Evolutionary conservation across 352 stramenopile genomes (phyloP).

Genomic region (Globisporangium uncinulatum): DNA sequence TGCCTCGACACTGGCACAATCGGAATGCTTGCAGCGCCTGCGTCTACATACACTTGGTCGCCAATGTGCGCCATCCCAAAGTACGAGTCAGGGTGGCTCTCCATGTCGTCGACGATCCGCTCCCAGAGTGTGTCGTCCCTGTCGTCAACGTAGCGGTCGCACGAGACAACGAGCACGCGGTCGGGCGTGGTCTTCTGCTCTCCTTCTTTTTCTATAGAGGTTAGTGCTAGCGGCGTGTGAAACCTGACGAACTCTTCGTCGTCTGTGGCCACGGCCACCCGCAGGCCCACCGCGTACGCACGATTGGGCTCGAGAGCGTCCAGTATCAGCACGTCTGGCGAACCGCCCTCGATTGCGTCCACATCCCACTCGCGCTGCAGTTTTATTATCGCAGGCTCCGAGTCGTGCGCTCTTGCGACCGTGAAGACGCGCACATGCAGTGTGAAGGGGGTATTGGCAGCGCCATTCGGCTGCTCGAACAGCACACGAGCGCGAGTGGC

Average conservation of each 20-base stretch:
- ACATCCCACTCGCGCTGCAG: conserved; percentile 5
- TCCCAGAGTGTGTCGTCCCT: conserved; percentile 41
- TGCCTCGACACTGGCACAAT: conserved; percentile 15
- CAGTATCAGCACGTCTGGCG: conserved; percentile 27
- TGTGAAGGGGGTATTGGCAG: neutral
- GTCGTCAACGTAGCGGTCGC: conserved; percentile 59
- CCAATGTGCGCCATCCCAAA: conserved; percentile 53
- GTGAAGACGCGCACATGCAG: conserved; percentile 17
- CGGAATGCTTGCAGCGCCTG: conserved; percentile 24
- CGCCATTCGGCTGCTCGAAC: conserved; percentile 25
- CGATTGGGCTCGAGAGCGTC: conserved; percentile 25
- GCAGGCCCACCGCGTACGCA: conserved; percentile 29
- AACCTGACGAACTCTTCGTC: conserved; percentile 30
- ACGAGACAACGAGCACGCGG: conserved; percentile 43
- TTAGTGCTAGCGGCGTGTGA: conserved; percentile 13
- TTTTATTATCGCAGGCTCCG: neutral
- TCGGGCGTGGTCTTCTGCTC: neutral
- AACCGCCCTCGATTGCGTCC: neutral
- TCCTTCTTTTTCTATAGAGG: neutral
- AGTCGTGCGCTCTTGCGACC: neutral
- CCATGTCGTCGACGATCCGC: conserved; percentile 28
- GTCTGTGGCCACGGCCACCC: neutral
- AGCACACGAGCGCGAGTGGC: conserved; percentile 38
- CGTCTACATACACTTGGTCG: conserved; percentile 56
- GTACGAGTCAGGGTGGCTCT: conserved; percentile 22